Evolutionary conservation across 208 protist species (phyloP), one percentile per base, ranked within the genome.

Genomic region (Wallacemonas rigidus): DNA sequence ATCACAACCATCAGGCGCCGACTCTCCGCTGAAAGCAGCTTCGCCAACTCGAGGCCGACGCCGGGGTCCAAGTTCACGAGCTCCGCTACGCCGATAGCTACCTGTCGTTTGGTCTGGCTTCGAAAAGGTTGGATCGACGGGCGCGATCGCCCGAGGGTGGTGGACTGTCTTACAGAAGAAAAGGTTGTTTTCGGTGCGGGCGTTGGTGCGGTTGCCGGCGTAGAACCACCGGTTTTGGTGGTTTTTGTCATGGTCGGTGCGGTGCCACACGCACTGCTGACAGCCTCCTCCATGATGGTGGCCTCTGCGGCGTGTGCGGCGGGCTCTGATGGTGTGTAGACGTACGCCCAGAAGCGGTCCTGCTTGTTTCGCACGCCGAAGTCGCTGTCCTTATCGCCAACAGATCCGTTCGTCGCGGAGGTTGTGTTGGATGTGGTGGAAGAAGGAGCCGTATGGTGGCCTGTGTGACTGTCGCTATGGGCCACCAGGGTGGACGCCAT

Each of bases 1-100:
- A 94, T 91, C 43, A 96, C 83, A 0, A 96, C 75, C 65, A 96
- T 65, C 67, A 93, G 74, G 2, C 91, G 87, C 7, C 86, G 81
- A 45, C 86, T 88, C 56, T 96, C 91, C 4, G 82, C 87, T 8
- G 85, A 87, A 8, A 96, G 76, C 51, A 71, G 61, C n/a, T 69
- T 68, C 26, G 94, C 79, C 17, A 96, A 67, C 47, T 72, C 65
- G 5, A 65, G 65, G 5, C 86, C 86, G 38, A 89, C 57, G 1
- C 53, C 45, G 0, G 81, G 68, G 56, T 96, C 88, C 38, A 69
- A 61, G 67, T 83, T 85, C 36, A 96, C 76, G 48, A 96, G 26
- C 38, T 77, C 63, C 2, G 79, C 83, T 17, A 93, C 55, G 12
- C 76, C 68, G 40, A 76, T 58, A 1, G 86, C 76, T 3, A 96